Evolutionary conservation across 2,329 filamentous ascomycete genomes (phyloP).

Genomic region (Neurospora crassa): DNA sequence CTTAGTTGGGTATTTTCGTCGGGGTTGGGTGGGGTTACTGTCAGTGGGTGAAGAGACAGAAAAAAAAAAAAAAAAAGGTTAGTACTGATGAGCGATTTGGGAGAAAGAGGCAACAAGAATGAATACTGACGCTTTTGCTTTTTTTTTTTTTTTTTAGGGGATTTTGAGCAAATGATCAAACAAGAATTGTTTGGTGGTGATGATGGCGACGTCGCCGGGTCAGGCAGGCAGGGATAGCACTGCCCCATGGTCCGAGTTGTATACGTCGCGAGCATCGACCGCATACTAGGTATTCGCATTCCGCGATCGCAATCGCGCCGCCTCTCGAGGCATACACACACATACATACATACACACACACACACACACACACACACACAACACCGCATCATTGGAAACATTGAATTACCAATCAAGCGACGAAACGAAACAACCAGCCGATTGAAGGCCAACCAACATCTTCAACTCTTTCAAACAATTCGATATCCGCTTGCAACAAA

Average conservation of each 20-base stretch:
- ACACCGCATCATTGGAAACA: neutral
- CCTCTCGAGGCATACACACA: neutral
- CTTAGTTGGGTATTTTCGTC: conserved; percentile 23
- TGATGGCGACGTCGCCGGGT: neutral
- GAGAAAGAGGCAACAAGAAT: no score
- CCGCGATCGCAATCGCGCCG: neutral
- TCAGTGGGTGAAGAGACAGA: no score
- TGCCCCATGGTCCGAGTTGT: neutral
- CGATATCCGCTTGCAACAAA: no score
- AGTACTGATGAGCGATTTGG: no score
- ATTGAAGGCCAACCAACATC: neutral
- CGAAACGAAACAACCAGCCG: neutral
- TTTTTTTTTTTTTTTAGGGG: no score
- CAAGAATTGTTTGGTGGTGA: no score
- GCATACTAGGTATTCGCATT: neutral
- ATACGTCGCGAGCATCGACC: neutral
- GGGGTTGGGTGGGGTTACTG: conserved; percentile 20
- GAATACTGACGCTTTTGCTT: no score
- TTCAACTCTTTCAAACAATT: no score
- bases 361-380: neutral
- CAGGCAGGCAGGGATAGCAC: neutral
- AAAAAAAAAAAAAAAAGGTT: no score
- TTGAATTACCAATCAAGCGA: neutral
- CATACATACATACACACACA: no score
- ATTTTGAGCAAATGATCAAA: no score